Percentiles rank a stretch among this genome's conserved stretches.
These are phyloP conservation scores for Acanthamoeba rhysodes DNA, from an alignment of 208 protist genomes.

Conservation along the genomic window DNA sequence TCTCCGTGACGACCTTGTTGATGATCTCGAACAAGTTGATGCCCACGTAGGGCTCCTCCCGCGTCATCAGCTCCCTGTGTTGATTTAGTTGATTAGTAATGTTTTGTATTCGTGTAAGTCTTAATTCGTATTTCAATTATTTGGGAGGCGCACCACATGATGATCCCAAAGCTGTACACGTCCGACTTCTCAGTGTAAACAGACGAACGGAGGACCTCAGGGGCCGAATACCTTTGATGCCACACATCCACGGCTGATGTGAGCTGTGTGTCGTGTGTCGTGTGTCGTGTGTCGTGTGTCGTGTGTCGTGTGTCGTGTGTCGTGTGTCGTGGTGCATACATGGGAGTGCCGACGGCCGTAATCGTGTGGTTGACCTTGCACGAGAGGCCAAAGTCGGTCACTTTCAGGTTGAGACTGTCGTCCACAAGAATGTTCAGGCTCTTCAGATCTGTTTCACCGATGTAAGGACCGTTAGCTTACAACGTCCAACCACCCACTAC, in stretches of 20 bases:
- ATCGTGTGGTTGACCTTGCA: constrained; percentile 1
- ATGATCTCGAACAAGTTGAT: constrained; percentile 36
- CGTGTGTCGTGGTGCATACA: background rate
- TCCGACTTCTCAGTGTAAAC: constrained; percentile 20
- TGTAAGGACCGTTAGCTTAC: no score
- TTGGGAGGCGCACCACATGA: background rate
- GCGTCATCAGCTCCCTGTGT: background rate
- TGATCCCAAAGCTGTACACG: constrained; percentile 27
- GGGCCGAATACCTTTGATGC: background rate
- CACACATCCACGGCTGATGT: no score
- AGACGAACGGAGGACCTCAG: constrained; percentile 15
- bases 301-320: background rate
- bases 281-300: background rate
- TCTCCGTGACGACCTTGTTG: background rate
- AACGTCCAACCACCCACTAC: no score
- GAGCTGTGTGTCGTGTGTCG: background rate
- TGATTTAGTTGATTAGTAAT: background rate
- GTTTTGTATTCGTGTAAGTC: no score
- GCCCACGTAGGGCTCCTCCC: constrained; percentile 40
- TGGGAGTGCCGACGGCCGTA: constrained; percentile 30
- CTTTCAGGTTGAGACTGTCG: constrained; percentile 39
- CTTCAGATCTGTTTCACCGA: background rate
- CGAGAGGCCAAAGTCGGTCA: constrained; percentile 59
- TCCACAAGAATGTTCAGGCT: constrained; percentile 13
- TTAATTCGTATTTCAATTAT: background rate